Base-by-base conservation (phyloP, 202 grass and related monocot species). In the Schoenoplectus tabernaemontani region DNA sequence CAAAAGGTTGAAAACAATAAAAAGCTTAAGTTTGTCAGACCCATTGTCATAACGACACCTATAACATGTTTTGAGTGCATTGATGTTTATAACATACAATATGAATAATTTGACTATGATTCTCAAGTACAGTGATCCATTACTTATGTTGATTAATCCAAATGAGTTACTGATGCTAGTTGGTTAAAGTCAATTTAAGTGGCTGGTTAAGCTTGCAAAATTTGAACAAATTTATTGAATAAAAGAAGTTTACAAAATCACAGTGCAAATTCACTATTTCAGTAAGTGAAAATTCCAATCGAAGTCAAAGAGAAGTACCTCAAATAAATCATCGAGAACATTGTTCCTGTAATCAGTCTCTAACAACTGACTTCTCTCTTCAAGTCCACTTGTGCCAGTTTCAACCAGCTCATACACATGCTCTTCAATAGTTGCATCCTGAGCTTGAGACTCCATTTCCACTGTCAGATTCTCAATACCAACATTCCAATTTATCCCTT, bases 301-400 rank as follows among this genome's bases (percentile, higher is more conserved):
- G 8, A 53, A 34, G 3, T 56, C 44, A 54, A 26, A 28, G 28
- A 28, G 11, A 75, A 51, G 28, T 84, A 96, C 96, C 92, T 99
- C 96, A 36, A 99, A 89, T 82, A 99, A 85, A 91, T 99, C 90
- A 90, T 99, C 90, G 20, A 99, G 85, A 91, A 99, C 85, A 78
- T 89, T 89, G 85, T 93, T 99, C 78, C 96, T 92, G 57, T 96
- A 96, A 62, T 93, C 91, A 72, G 88, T 93, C 59, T 93, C 91
- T 83, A 98, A 81, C 43, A 98, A 86, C 73, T 66, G 83, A 75
- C 95, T 95, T 95, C 91, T 89, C 82, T 91, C 88, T 72, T 87
- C 89, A 77, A 77, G 5, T 83, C 82, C 50, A 43, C 34, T 65
- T 84, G 92, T 69, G 16, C 58, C 62, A 69, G 73, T 62, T 89